Percentiles rank a stretch among this genome's conserved stretches.
These are phyloP conservation scores for Penicillium verrucosum DNA, from an alignment of 2,329 filamentous ascomycete genomes.

Conservation along the genomic window DNA sequence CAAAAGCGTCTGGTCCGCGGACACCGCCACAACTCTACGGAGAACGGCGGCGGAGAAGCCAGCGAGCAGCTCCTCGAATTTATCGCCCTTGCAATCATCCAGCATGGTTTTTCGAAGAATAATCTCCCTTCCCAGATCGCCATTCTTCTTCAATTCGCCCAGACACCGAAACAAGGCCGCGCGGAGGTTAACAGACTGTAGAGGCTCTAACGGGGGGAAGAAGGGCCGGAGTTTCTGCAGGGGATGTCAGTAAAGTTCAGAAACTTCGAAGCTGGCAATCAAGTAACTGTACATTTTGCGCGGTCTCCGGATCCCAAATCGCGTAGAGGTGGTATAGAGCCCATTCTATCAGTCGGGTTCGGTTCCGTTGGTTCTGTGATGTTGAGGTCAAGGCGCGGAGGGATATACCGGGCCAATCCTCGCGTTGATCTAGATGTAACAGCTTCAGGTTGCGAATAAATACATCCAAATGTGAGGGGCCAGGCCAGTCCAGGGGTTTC, in stretches of 20 bases:
- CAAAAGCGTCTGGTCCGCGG: constrained; percentile 39
- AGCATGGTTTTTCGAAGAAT: constrained; percentile 91
- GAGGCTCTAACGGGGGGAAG: constrained; percentile 84
- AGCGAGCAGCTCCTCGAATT: constrained; percentile 80
- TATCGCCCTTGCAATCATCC: constrained; percentile 91
- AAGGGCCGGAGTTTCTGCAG: constrained; percentile 81
- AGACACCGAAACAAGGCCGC: constrained; percentile 77
- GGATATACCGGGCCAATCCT: constrained; percentile 78
- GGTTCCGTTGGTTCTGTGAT: constrained; percentile 72
- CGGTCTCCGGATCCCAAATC: constrained; percentile 75
- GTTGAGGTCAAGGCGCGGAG: constrained; percentile 67
- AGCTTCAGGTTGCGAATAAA: constrained; percentile 83
- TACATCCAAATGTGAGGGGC: constrained; percentile 56
- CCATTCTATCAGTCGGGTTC: constrained; percentile 84
- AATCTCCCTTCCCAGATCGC: constrained; percentile 72
- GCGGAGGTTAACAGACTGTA: constrained; percentile 87
- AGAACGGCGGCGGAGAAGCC: constrained; percentile 81
- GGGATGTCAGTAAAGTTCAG: constrained; percentile 8
- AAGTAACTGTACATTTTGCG: constrained; percentile 59
- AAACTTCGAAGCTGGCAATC: neutral
- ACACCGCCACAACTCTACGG: constrained; percentile 60
- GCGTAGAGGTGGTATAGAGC: constrained; percentile 81
- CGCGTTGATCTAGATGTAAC: constrained; percentile 69
- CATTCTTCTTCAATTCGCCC: constrained; percentile 83
- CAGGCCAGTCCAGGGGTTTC: constrained; percentile 36